Evolutionary conservation across 768 basidiomycete genomes (phyloP).

Genomic region (Paxillus ammoniavirescens): DNA sequence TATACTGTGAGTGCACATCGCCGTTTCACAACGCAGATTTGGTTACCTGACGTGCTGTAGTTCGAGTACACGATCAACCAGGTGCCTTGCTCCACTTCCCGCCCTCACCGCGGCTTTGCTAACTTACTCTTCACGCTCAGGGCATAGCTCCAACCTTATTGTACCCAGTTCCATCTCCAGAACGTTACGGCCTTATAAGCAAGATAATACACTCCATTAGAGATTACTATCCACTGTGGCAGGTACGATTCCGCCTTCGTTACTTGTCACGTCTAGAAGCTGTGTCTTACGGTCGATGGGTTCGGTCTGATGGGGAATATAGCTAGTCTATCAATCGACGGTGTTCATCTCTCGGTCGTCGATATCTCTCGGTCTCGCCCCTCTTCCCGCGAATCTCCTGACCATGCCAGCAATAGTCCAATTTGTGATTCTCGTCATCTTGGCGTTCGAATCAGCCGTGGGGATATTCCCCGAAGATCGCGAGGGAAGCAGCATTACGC

Average conservation of each 20-base stretch:
- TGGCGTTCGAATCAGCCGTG: slow-evolving; percentile 65
- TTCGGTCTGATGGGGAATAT: not conserved
- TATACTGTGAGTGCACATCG: slow-evolving; percentile 48
- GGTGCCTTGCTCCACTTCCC: slow-evolving; percentile 32
- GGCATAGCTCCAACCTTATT: slow-evolving; percentile 89
- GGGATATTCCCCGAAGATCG: slow-evolving; percentile 56
- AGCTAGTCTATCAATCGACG: slow-evolving; percentile 86
- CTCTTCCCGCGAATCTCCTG: slow-evolving; percentile 62
- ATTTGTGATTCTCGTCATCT: slow-evolving; percentile 54
- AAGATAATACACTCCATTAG: slow-evolving; percentile 79
- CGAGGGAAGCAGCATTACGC: slow-evolving; percentile 47
- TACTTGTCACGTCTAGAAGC: slow-evolving; percentile 2
- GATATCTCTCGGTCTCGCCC: slow-evolving; percentile 69
- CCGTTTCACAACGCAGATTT: not conserved
- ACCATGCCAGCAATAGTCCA: slow-evolving; percentile 78
- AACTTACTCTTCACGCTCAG: slow-evolving; percentile 31
- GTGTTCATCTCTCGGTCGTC: slow-evolving; percentile 94
- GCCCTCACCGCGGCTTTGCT: not conserved
- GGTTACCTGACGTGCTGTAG: slow-evolving; percentile 41
- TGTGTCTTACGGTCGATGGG: not conserved
- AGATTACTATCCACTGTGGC: slow-evolving; percentile 96
- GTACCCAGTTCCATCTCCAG: slow-evolving; percentile 75
- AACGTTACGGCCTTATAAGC: slow-evolving; percentile 60
- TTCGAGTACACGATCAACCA: slow-evolving; percentile 93
- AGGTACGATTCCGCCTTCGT: slow-evolving; percentile 46